These are phyloP conservation scores for Phytophthora citricola DNA, from an alignment of 352 stramenopile species.

Conservation along the genomic window DNA sequence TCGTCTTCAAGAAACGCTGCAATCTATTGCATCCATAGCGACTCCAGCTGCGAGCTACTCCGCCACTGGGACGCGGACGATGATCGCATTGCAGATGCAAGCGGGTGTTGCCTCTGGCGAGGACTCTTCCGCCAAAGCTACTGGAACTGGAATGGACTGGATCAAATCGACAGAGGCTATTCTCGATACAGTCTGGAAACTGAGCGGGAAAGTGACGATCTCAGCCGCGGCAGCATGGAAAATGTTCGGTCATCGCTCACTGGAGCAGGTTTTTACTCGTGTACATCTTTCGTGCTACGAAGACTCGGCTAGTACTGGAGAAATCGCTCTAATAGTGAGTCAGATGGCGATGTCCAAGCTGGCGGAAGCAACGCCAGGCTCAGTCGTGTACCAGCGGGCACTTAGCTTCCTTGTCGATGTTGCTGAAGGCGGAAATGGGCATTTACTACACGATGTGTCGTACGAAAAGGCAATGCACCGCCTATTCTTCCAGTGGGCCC, in stretches of 20 bases:
- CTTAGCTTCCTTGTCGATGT: conserved; percentile 47
- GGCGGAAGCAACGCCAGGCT: conserved; percentile 8
- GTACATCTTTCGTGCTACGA: conserved; percentile 65
- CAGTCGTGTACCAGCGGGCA: conserved; percentile 38
- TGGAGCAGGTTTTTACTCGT: conserved; percentile 55
- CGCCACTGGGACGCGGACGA: conserved; percentile 23
- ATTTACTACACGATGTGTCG: conserved; percentile 44
- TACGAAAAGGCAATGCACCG: conserved; percentile 60
- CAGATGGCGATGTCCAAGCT: conserved; percentile 49
- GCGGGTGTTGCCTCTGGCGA: conserved; percentile 16
- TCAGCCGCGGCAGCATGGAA: conserved; percentile 55
- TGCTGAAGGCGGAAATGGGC: conserved; percentile 3
- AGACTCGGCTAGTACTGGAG: conserved; percentile 51
- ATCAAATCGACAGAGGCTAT: conserved; percentile 61
- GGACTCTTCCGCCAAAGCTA: conserved; percentile 8
- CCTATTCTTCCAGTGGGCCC: conserved; percentile 61
- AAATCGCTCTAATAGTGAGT: conserved; percentile 62
- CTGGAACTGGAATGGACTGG: conserved; percentile 54
- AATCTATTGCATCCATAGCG: conserved; percentile 34
- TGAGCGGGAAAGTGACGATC: conserved; percentile 68
- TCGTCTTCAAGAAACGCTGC: conserved; percentile 40
- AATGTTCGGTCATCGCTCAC: conserved; percentile 55
- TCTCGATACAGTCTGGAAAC: conserved; percentile 66
- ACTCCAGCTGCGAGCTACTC: conserved; percentile 27
- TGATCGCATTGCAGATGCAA: conserved; percentile 41